A percentile compares a stretch with the other conserved stretches of the same genome.
Conservation (phyloP, 345 rosid genomes). For the Linum lewisii region DNA sequence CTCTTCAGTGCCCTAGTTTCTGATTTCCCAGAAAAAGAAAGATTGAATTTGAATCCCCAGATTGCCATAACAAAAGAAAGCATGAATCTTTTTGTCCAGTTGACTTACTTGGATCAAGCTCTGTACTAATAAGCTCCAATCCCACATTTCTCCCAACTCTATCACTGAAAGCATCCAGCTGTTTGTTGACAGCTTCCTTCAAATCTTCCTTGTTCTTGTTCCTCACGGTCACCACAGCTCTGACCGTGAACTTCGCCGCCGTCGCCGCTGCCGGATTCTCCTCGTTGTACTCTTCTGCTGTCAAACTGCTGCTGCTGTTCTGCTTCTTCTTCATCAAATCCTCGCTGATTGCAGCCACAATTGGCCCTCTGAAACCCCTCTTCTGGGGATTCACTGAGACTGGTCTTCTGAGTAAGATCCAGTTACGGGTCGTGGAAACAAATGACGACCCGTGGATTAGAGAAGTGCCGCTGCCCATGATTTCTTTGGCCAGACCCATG, state of each 20-base stretch:
- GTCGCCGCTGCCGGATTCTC: constrained; percentile 16
- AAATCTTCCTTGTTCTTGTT: constrained; percentile 77
- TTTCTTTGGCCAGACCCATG: constrained; percentile 59
- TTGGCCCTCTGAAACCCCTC: constrained; percentile 1
- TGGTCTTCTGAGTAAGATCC: neutral
- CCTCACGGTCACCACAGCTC: constrained; percentile 68
- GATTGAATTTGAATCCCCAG: neutral
- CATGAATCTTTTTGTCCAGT: neutral
- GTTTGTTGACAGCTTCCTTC: constrained; percentile 61
- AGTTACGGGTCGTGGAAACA: neutral
- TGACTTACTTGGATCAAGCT: constrained; percentile 74
- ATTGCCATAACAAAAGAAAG: neutral
- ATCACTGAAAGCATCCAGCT: constrained; percentile 63
- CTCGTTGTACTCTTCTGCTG: neutral
- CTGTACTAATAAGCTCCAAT: constrained; percentile 71
- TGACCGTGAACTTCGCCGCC: constrained; percentile 55
- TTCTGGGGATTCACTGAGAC: neutral
- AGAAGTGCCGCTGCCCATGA: constrained; percentile 25
- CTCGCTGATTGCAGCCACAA: constrained; percentile 19
- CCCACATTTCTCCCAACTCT: constrained; percentile 71
- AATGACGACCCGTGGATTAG: neutral
- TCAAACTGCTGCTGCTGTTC: neutral
- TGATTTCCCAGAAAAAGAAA: constrained; percentile 13
- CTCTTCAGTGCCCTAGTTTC: constrained; percentile 70
- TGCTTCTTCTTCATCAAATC: neutral